Evolutionary conservation across 441 rosid genomes (phyloP).

Genomic region (Gossypium gossypioides): DNA sequence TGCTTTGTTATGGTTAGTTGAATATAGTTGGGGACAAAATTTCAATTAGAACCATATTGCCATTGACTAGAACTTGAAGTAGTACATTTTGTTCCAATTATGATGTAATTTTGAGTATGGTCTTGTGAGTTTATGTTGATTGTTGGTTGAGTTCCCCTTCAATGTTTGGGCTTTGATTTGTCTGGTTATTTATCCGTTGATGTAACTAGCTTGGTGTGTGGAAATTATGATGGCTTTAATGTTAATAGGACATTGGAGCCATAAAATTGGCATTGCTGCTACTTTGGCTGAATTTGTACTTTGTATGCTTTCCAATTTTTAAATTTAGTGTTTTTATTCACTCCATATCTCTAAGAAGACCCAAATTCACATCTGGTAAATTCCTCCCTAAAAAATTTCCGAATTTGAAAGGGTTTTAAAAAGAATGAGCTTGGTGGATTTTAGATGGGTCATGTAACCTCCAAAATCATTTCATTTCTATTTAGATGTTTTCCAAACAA

Average conservation of each 20-base stretch:
- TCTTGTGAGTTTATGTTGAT: not conserved
- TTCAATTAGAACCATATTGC: not conserved
- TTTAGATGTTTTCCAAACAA: not conserved
- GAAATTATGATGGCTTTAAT: not conserved
- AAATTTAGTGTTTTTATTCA: not conserved
- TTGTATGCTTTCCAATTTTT: not conserved
- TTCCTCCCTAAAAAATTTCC: not conserved
- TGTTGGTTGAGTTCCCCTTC: conserved; percentile 2
- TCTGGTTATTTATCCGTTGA: not conserved
- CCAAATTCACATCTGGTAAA: not conserved
- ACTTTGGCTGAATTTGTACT: not conserved
- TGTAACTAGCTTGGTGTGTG: not conserved
- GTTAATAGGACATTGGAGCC: not conserved
- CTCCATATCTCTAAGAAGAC: not conserved
- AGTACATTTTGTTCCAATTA: not conserved
- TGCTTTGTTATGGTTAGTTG: not conserved
- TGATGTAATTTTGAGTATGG: not conserved
- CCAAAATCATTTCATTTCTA: not conserved
- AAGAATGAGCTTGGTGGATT: not conserved
- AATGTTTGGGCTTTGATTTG: not conserved
- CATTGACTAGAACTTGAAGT: conserved; percentile 11
- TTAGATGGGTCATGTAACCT: not conserved
- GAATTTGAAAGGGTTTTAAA: not conserved
- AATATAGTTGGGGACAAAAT: not conserved
- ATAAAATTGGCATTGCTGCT: not conserved